Evolutionary conservation across 139 green algal species (phyloP), one percentile per base, ranked within the genome.

Genomic region (Chlamydomonas schloesseri): DNA sequence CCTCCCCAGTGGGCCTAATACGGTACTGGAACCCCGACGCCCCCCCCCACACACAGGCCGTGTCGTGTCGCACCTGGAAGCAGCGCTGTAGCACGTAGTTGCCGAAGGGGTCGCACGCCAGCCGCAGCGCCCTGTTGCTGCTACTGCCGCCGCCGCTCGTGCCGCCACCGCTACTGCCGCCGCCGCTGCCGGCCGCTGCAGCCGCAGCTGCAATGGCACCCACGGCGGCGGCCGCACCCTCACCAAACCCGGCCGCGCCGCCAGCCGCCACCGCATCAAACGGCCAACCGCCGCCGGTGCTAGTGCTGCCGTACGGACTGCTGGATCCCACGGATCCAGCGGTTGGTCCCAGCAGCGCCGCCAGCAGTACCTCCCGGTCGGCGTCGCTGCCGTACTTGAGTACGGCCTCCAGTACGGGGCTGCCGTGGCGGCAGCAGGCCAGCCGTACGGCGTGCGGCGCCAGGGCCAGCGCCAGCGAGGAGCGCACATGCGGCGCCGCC

Each of bases 51-150:
- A n/a, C n/a, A n/a, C n/a, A n/a, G n/a, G 15, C 15, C 18, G 53
- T n/a, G n/a, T n/a, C n/a, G n/a, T n/a, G n/a, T n/a, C 64, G 11
- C 64, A 84, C 78, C 64, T 84, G 78, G 42, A 84, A 84, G 46
- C 78, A 84, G 28, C 78, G 42, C 47, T 84, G 78, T 20, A 84
- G 78, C n/a, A 84, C 78, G 46, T 84, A 84, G 65, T 84, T 84
- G 46, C 65, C 78, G 65, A 84, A 84, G 46, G 78, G 78, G 65
- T 84, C 78, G 46, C 78, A 84, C 21, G 78, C 78, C 42, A 84
- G 78, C 9, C 78, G 78, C 60, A 84, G 64, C n/a, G 64, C 78
- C 17, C 78, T 65, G 18, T 9, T 20, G 9, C 42, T n/a, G 29
- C 42, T 65, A 6, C 24, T 20, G 20, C 42, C 46, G 29, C 42